Evolutionary conservation across 768 basidiomycete genomes (phyloP), one percentile per base, ranked within the genome.

Genomic region (Gautieria morchelliformis): DNA sequence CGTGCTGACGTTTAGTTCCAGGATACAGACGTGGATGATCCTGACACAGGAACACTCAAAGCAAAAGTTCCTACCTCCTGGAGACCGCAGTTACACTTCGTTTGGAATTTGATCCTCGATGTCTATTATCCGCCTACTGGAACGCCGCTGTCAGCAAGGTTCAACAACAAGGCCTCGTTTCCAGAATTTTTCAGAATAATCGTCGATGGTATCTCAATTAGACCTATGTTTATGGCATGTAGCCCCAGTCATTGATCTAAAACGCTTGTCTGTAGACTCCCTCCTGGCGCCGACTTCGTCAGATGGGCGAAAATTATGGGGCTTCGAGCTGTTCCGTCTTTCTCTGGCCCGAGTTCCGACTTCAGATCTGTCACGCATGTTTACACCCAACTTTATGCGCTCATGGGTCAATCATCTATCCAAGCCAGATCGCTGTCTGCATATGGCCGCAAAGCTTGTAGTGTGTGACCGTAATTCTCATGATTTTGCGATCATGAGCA

Each of bases 371-470:
- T 87, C 90, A 0, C 84, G 91, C 78, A 75, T 98, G 35, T 93
- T 99, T 68, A 94, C 90, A 19, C 87, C 86, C 64, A 93, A 96
- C 68, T 89, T 96, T 65, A 93, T 97, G 88, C 85, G 93, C 39
- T 86, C 87, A 39, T 95, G 94, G 91, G 94, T 95, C 59, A 95
- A 95, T 67, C 93, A 98, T 69, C 77, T 99, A 20, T 88, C 91
- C 0, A 85, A 89, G 54, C 78, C 78, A 46, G 94, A 97, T 69
- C 81, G 93, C 52, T 87, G 93, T 67, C 72, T 98, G 47, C 89
- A 95, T 73, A 93, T 91, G 70, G 85, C 87, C 17, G 91, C 95
- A 2, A 79, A 79, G 58, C 83, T 89, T 68, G 84, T 91, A 66
- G 95, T 89, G 63, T 45, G 85, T 69, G 47, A 41, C 30, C 50